These are phyloP conservation scores for Fragaria nilgerrensis DNA, from an alignment of 306 rosid genomes.

Conservation along the genomic window DNA sequence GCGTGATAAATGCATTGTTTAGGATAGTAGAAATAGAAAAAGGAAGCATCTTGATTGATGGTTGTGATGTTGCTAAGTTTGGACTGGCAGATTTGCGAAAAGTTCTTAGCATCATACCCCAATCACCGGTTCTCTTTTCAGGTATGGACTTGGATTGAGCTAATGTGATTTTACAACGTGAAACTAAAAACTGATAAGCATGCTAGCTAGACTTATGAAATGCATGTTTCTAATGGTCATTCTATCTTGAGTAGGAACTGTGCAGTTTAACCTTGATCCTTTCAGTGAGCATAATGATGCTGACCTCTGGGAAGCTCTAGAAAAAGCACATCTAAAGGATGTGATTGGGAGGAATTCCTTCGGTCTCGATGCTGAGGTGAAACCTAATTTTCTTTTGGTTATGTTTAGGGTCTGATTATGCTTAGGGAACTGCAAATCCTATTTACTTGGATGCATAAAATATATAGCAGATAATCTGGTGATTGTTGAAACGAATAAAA, in stretches of 20 bases:
- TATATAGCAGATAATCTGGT: neutral
- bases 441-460: neutral
- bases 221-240: constrained; percentile 12
- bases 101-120: constrained; percentile 88
- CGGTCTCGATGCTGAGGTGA: constrained; percentile 86
- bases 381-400: neutral
- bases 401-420: neutral
- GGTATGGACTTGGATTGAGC: constrained; percentile 39
- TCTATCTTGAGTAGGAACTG: constrained; percentile 52
- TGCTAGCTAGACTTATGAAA: neutral
- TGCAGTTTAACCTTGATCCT: constrained; percentile 86
- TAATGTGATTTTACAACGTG: neutral
- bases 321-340: constrained; percentile 79
- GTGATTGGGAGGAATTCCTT: constrained; percentile 60
- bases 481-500: neutral
- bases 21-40: constrained; percentile 72
- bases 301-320: constrained; percentile 86
- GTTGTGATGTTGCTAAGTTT: constrained; percentile 56
- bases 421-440: neutral
- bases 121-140: constrained; percentile 83
- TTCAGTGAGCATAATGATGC: constrained; percentile 74
- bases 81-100: constrained; percentile 73
- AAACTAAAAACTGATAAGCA: neutral
- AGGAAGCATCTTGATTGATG: constrained; percentile 73
- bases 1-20: constrained; percentile 88